Evolutionary conservation across 805 yeast genomes (phyloP).

Genomic region (Candida hungchunana): DNA sequence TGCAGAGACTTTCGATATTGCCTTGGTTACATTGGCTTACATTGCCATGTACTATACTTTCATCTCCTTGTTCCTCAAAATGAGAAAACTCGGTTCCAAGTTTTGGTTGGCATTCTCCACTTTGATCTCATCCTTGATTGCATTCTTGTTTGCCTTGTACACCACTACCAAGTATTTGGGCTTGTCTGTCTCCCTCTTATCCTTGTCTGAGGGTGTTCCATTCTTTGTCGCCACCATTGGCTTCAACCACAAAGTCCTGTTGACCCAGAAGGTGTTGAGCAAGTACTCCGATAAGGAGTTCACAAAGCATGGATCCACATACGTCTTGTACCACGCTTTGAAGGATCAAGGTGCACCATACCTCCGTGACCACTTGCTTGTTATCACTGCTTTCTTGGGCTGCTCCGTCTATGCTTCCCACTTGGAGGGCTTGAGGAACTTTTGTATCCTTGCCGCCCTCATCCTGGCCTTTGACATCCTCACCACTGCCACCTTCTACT

Average conservation of each 20-base stretch:
- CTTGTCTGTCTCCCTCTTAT: constrained; percentile 61
- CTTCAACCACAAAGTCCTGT: constrained; percentile 75
- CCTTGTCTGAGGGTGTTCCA: constrained; percentile 87
- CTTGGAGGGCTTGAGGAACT: constrained; percentile 71
- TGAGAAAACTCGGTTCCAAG: constrained; percentile 74
- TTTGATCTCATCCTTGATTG: constrained; percentile 72
- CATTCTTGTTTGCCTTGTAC: constrained; percentile 74
- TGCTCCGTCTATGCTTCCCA: constrained; percentile 61
- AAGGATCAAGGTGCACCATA: constrained; percentile 33
- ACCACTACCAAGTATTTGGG: constrained; percentile 53
- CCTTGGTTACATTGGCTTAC: constrained; percentile 75
- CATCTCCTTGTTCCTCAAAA: constrained; percentile 65
- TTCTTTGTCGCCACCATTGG: constrained; percentile 91
- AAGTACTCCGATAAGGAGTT: constrained; percentile 24
- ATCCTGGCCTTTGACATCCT: constrained; percentile 68
- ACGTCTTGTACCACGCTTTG: constrained; percentile 32
- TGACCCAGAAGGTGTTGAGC: constrained; percentile 57
- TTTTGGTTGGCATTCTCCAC: constrained; percentile 85
- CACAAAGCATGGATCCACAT: constrained; percentile 31
- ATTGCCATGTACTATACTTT: constrained; percentile 85
- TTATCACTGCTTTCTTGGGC: constrained; percentile 65
- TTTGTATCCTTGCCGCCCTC: constrained; percentile 69
- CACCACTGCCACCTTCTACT: constrained; percentile 72
- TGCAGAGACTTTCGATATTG: constrained; percentile 84
- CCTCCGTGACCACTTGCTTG: constrained; percentile 71